A percentile compares a stretch with the other conserved stretches of the same genome.
Evolutionary conservation across 495 filamentous ascomycete species (phyloP).

Genomic region (Aspergillus leporis): DNA sequence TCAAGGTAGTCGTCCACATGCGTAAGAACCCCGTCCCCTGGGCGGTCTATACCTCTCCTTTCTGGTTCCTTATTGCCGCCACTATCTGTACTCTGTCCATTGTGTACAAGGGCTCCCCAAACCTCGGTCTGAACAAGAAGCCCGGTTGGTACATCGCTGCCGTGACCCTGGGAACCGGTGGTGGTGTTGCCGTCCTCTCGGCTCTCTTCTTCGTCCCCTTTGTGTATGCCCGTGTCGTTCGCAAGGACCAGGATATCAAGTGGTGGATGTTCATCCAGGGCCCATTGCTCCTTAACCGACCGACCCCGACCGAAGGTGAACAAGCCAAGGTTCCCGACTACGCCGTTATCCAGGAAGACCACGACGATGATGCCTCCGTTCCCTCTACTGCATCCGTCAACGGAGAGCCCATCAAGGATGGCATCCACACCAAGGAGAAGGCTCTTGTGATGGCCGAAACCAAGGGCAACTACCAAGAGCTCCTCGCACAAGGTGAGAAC

Average conservation of each 20-base stretch:
- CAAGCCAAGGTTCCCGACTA: constrained; percentile 53
- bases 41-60: constrained; percentile 58
- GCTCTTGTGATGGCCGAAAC: constrained; percentile 40
- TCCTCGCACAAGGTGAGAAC: constrained; percentile 49
- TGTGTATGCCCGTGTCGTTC: constrained; percentile 54
- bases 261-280: constrained; percentile 55
- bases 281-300: constrained; percentile 52
- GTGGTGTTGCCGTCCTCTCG: constrained; percentile 50
- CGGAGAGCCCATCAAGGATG: constrained; percentile 29
- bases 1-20: constrained; percentile 58
- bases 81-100: constrained; percentile 61
- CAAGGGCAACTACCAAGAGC: constrained; percentile 52
- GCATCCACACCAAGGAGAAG: constrained; percentile 45
- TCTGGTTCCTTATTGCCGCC: constrained; percentile 59
- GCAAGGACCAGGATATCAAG: constrained; percentile 52
- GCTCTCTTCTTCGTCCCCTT: constrained; percentile 63
- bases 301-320: constrained; percentile 41
- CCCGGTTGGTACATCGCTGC: constrained; percentile 54
- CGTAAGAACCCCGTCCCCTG: constrained; percentile 57
- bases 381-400: constrained; percentile 28
- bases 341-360: constrained; percentile 50
- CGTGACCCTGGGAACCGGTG: constrained; percentile 56
- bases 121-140: constrained; percentile 55
- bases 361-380: constrained; percentile 29
- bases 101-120: constrained; percentile 65